Percentiles rank a stretch among this genome's conserved stretches.
phyloP scores from a whole-genome alignment of 176 grass and related monocot genomes.

The Chrysopogon serrulatus region DNA sequence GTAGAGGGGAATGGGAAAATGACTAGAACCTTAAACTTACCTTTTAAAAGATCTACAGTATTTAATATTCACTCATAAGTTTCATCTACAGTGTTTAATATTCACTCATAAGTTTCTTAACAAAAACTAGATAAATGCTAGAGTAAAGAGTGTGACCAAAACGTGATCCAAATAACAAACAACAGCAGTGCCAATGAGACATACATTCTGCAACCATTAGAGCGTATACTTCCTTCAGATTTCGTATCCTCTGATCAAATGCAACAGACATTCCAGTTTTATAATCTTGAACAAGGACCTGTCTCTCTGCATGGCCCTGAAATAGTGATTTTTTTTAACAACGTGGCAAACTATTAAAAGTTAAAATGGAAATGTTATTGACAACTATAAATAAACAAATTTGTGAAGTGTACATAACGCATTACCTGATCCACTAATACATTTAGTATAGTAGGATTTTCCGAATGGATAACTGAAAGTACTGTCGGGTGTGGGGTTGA shows the following conservation, averaged over 20 bases:
- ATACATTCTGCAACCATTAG: constrained; percentile 89
- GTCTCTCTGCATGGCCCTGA: constrained; percentile 78
- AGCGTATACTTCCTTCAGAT: constrained; percentile 89
- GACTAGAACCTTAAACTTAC: neutral
- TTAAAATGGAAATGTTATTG: neutral
- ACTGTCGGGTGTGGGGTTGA: constrained; percentile 58
- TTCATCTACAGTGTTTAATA: too few relatives aligned
- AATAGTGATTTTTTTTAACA: constrained; percentile 21
- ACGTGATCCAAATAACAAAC: neutral
- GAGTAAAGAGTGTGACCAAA: neutral
- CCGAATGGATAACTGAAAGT: constrained; percentile 64
- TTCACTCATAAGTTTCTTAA: neutral
- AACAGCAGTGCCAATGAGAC: neutral
- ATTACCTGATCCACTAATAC: constrained; percentile 86
- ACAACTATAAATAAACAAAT: neutral
- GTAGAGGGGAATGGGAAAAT: neutral
- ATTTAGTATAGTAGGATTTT: constrained; percentile 73
- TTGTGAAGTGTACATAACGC: neutral
- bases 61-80: neutral
- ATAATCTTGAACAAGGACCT: constrained; percentile 87
- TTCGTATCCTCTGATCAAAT: constrained; percentile 62
- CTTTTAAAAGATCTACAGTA: neutral
- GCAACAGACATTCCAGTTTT: constrained; percentile 72
- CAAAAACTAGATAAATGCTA: constrained; percentile 6
- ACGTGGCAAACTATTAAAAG: constrained; percentile 3